phyloP scores from a whole-genome alignment of 1,139 yeast species.

The Taphrina flavorubra region DNA sequence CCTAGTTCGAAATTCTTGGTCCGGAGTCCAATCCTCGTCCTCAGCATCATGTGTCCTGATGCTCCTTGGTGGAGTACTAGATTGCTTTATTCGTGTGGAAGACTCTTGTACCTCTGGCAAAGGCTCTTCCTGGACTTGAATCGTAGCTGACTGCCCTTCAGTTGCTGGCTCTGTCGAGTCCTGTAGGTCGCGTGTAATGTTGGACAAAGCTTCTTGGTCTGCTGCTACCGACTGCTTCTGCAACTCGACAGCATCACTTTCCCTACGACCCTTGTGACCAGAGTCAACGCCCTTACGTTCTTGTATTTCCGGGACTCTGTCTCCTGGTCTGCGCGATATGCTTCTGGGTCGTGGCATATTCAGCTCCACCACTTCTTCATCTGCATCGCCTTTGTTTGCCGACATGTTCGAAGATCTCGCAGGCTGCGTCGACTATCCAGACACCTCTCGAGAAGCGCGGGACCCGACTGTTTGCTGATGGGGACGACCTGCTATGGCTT shows the following conservation, averaged over 20 bases:
- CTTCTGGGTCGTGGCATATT: conserved; percentile 26
- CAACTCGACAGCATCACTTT: conserved; percentile 14
- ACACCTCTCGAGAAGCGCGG: too few species aligned
- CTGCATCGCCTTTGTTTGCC: conserved; percentile 1
- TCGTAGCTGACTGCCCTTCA: neutral
- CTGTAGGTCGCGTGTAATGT: neutral
- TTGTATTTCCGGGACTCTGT: neutral
- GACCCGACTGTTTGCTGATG: too few species aligned
- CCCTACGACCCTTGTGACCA: neutral
- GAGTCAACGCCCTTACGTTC: neutral
- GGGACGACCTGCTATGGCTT: too few species aligned
- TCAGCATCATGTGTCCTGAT: neutral
- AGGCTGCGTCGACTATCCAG: too few species aligned
- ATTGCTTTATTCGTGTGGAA: neutral
- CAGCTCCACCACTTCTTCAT: conserved; percentile 25
- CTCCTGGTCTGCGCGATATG: conserved; percentile 11
- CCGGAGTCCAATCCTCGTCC: neutral
- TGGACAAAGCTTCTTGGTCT: conserved; percentile 8
- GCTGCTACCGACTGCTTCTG: conserved; percentile 10
- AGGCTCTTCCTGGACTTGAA: neutral
- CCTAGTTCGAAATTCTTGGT: conserved; percentile 16
- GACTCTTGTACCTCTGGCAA: neutral
- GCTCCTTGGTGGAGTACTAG: neutral
- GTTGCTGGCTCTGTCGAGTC: neutral
- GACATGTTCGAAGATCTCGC: neutral